A percentile compares a stretch with the other conserved stretches of the same genome.
Evolutionary conservation across 208 protist genomes (phyloP).

Genomic region (Leishmania arabica): DNA sequence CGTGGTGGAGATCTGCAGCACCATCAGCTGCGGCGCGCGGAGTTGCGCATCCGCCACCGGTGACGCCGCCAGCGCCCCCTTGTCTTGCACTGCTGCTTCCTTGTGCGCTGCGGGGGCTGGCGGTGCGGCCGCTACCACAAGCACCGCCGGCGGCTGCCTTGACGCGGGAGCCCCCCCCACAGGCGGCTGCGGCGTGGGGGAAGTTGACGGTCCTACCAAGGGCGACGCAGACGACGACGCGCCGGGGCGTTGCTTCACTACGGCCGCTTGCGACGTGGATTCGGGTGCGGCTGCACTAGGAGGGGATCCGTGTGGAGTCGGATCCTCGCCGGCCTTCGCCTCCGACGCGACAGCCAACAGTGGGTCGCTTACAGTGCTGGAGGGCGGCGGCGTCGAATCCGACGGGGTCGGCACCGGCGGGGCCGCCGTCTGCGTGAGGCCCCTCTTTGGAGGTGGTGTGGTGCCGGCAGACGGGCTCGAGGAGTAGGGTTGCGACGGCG

Average conservation of each 20-base stretch:
- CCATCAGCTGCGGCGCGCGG: slow-evolving; percentile 23
- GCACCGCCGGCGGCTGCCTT: not conserved
- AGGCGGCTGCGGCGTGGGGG: not conserved
- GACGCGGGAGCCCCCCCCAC: not conserved
- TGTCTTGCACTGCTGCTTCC: not conserved
- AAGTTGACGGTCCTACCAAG: no score
- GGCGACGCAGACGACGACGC: not conserved
- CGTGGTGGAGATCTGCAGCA: slow-evolving; percentile 27
- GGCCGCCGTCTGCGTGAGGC: not conserved
- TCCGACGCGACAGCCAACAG: not conserved
- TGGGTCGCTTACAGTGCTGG: not conserved
- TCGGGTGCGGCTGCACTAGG: not conserved
- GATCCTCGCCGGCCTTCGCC: slow-evolving; percentile 12
- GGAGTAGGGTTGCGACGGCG: not conserved
- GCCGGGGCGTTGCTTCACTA: slow-evolving; percentile 7
- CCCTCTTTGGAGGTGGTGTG: not conserved
- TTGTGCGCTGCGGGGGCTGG: not conserved
- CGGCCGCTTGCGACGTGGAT: not conserved
- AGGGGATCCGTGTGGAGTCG: slow-evolving; percentile 8
- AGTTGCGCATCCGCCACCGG: slow-evolving; percentile 3
- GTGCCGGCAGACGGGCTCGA: not conserved
- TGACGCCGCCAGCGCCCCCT: not conserved
- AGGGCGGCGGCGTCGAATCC: not conserved
- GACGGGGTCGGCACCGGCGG: not conserved
- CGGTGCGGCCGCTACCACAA: not conserved